Conservation (phyloP, 345 rosid genomes). For the Eucalyptus microcorys region DNA sequence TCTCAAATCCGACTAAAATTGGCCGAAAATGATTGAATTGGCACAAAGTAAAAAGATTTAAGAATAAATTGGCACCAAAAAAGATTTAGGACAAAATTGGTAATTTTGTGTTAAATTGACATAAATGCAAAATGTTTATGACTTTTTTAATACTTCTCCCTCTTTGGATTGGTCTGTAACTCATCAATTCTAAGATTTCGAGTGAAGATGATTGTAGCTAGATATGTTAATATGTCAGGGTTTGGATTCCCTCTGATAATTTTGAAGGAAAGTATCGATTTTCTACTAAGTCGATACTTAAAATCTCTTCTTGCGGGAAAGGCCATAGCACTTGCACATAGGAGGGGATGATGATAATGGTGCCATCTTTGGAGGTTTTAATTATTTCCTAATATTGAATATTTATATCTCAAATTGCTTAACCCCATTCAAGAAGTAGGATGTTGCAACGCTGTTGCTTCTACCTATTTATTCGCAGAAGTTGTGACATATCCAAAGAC, state of each 20-base stretch:
- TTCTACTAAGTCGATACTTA: background rate
- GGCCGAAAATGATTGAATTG: fast-evolving
- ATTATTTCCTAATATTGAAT: background rate
- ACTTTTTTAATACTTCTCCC: too few species aligned
- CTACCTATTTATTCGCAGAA: background rate
- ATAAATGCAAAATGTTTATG: fast-evolving
- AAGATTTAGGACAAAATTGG: too few species aligned
- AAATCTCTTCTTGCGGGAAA: background rate
- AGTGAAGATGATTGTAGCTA: fast-evolving
- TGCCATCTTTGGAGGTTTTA: background rate
- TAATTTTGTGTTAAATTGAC: fast-evolving
- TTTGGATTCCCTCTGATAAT: background rate
- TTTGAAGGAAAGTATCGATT: background rate
- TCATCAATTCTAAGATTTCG: background rate
- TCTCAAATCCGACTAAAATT: background rate
- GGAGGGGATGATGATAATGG: background rate
- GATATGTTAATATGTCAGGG: background rate
- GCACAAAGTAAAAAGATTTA: too few species aligned
- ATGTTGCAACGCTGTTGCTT: background rate
- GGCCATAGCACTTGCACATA: background rate
- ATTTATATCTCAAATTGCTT: background rate
- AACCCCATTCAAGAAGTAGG: background rate
- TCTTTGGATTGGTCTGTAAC: background rate
- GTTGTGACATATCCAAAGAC: background rate
- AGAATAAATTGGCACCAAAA: fast-evolving